Evolutionary conservation across 768 basidiomycete species (phyloP).

Genomic region (Trametes maxima): DNA sequence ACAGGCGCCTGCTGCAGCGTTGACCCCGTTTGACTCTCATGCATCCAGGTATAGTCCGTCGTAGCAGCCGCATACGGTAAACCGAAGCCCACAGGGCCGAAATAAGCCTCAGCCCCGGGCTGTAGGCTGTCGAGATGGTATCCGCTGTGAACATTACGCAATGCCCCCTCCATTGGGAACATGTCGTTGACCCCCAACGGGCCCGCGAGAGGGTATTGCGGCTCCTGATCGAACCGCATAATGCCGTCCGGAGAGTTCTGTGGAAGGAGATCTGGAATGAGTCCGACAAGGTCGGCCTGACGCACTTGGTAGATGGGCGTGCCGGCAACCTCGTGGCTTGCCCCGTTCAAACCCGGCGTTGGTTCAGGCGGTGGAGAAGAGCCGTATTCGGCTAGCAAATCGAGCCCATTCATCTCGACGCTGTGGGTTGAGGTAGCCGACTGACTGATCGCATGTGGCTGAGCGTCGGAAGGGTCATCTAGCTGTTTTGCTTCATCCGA

Average conservation of each 20-base stretch:
- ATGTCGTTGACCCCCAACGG: background rate
- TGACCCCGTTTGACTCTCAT: background rate
- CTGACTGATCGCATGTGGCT: no score
- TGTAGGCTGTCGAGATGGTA: background rate
- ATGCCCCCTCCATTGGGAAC: constrained; percentile 8
- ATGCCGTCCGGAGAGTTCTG: background rate
- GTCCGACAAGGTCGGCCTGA: background rate
- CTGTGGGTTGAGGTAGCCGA: no score
- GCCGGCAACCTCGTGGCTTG: background rate
- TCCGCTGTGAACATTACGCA: background rate
- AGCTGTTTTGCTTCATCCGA: no score
- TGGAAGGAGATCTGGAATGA: background rate
- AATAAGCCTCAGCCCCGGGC: background rate
- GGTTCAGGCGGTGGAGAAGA: background rate
- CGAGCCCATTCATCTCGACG: no score
- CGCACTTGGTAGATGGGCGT: background rate
- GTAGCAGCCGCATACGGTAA: background rate
- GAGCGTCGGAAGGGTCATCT: no score
- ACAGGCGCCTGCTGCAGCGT: background rate
- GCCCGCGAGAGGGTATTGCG: background rate
- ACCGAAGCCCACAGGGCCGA: background rate
- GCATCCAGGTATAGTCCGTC: background rate
- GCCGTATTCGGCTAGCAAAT: no score
- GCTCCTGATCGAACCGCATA: constrained; percentile 4
- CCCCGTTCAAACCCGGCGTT: background rate